These are phyloP conservation scores for Eragrostis curvula DNA, from an alignment of 176 grass and related monocot genomes.

Conservation along the genomic window DNA sequence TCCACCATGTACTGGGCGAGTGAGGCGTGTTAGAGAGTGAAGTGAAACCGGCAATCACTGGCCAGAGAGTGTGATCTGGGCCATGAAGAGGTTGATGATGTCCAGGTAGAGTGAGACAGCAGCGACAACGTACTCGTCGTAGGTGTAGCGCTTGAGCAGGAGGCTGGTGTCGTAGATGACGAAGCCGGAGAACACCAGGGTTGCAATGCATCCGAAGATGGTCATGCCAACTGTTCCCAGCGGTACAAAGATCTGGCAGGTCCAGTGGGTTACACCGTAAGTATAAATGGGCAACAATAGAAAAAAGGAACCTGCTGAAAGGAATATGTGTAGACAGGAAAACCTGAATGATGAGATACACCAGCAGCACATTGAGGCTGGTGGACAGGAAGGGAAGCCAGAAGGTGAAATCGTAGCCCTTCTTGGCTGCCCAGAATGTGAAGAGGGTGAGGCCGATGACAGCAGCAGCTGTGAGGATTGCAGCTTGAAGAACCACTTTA, in stretches of 20 bases:
- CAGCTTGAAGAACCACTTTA: slow-evolving; percentile 35
- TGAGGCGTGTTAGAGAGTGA: neutral
- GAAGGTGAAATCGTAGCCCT: slow-evolving; percentile 57
- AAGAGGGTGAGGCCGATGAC: slow-evolving; percentile 54
- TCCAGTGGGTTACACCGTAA: slow-evolving; percentile 25
- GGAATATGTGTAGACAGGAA: slow-evolving; percentile 10
- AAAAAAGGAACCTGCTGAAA: too few relatives aligned
- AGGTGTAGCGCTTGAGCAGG: slow-evolving; percentile 64
- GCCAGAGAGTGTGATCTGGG: slow-evolving; percentile 32
- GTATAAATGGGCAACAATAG: neutral
- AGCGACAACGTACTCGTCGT: slow-evolving; percentile 57
- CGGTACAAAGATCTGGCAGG: slow-evolving; percentile 52
- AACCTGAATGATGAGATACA: slow-evolving; percentile 62
- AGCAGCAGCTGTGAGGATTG: slow-evolving; percentile 46
- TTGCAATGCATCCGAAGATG: slow-evolving; percentile 47
- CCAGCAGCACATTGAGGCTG: slow-evolving; percentile 43
- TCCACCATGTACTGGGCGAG: slow-evolving; percentile 4
- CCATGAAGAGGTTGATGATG: slow-evolving; percentile 75
- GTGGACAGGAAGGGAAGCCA: slow-evolving; percentile 51
- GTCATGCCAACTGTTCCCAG: slow-evolving; percentile 43
- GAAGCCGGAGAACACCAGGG: slow-evolving; percentile 59
- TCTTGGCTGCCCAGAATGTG: slow-evolving; percentile 57
- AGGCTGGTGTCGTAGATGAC: slow-evolving; percentile 58
- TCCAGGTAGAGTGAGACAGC: slow-evolving; percentile 72
- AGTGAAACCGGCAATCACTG: slow-evolving; percentile 1